A percentile compares a stretch with the other conserved stretches of the same genome.
These are phyloP conservation scores for Moesziomyces aphidis DNA, from an alignment of 1,284 basidiomycete genomes.

Conservation along the genomic window DNA sequence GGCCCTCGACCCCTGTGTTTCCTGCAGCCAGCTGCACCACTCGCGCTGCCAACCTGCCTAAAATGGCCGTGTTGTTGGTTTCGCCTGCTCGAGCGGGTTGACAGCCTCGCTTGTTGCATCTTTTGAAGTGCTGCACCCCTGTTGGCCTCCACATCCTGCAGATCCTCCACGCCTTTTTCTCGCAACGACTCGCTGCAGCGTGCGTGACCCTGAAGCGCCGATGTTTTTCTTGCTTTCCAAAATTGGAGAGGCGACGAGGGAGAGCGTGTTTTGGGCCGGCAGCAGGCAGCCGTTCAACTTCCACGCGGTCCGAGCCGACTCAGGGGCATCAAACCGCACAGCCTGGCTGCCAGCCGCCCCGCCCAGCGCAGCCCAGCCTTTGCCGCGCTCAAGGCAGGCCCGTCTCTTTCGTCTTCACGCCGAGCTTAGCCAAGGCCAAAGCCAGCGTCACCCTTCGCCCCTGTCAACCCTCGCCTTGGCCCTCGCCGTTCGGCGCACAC, in stretches of 20 bases:
- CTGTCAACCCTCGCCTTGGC: too few species aligned
- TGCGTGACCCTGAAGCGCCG: too few species aligned
- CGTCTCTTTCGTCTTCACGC: too few species aligned
- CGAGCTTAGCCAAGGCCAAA: too few species aligned
- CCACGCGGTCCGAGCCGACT: background rate
- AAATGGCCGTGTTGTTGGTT: background rate
- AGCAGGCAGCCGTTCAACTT: background rate
- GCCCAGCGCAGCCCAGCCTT: background rate
- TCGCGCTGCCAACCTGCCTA: background rate
- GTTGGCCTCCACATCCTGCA: background rate
- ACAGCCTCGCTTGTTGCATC: background rate
- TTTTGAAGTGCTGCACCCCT: background rate
- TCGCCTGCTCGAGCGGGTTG: background rate
- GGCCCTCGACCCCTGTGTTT: background rate
- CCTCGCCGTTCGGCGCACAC: too few species aligned
- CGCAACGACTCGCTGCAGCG: background rate
- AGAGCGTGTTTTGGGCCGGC: too few species aligned
- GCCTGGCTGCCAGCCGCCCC: background rate
- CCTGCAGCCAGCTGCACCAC: background rate
- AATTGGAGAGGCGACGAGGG: too few species aligned
- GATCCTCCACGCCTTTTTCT: background rate
- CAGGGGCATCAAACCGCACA: conserved; percentile 2
- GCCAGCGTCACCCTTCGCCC: too few species aligned
- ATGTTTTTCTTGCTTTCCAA: background rate
- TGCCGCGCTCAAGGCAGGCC: background rate